Conservation (phyloP, 305 asterid species). For the Rubia tinctorum region DNA sequence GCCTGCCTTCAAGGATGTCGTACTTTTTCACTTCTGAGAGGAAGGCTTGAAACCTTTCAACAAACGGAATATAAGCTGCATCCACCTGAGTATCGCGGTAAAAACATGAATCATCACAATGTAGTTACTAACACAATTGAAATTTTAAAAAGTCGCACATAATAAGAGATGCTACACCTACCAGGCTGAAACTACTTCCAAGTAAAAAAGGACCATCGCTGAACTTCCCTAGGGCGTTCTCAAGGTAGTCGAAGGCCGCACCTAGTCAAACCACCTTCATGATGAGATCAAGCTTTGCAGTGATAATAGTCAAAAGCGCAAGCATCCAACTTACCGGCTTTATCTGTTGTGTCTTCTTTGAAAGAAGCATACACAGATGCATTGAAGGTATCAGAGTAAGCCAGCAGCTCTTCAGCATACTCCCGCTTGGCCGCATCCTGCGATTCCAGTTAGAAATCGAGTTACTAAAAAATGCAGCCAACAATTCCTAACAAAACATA, state of each 20-base stretch:
- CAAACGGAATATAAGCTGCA: slow-evolving; percentile 68
- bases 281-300: slow-evolving; percentile 10
- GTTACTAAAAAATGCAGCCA: slow-evolving; percentile 14
- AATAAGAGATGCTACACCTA: slow-evolving; percentile 25
- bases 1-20: slow-evolving; percentile 60
- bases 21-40: slow-evolving; percentile 50
- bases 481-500: background rate
- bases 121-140: background rate
- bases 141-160: background rate
- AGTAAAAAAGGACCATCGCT: slow-evolving; percentile 77
- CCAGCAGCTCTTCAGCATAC: slow-evolving; percentile 58
- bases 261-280: slow-evolving; percentile 27
- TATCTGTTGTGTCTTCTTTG: slow-evolving; percentile 41
- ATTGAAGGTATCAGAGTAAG: slow-evolving; percentile 45
- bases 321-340: slow-evolving; percentile 40
- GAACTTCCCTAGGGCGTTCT: slow-evolving; percentile 66
- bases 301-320: background rate
- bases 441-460: slow-evolving; percentile 12
- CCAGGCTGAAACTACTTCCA: slow-evolving; percentile 78
- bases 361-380: slow-evolving; percentile 47
- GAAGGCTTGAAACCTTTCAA: slow-evolving; percentile 64
- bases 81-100: slow-evolving; percentile 51
- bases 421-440: slow-evolving; percentile 58
- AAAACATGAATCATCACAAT: background rate
- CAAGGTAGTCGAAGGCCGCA: slow-evolving; percentile 65